Evolutionary conservation across 2,329 filamentous ascomycete genomes (phyloP).

Genomic region (Cercospora berteroae): DNA sequence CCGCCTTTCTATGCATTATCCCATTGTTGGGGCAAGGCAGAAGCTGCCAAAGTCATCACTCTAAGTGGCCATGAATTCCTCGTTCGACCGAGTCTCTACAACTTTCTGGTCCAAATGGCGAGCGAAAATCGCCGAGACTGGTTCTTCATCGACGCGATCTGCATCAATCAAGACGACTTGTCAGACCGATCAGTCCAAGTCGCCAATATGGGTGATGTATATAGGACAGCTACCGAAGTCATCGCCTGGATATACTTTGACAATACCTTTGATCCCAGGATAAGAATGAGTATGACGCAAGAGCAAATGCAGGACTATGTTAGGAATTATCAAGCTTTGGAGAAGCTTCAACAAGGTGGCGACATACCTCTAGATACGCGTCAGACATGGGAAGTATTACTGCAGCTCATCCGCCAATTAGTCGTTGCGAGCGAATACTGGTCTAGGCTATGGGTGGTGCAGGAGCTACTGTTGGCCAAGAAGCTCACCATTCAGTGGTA

Average conservation of each 20-base stretch:
- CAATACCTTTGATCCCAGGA: background rate
- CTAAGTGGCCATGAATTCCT: slow-evolving; percentile 7
- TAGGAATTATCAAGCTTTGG: background rate
- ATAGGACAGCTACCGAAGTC: slow-evolving; percentile 12
- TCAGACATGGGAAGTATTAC: too few species aligned
- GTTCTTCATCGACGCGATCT: slow-evolving; percentile 22
- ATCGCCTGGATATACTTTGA: slow-evolving; percentile 16
- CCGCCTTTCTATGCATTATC: slow-evolving; percentile 2
- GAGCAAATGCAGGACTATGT: background rate
- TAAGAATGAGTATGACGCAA: background rate
- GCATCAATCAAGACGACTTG: slow-evolving; percentile 22
- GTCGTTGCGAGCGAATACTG: background rate
- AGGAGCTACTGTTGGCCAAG: slow-evolving; percentile 9
- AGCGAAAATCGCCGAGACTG: slow-evolving; percentile 4
- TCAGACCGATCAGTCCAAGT: slow-evolving; percentile 20
- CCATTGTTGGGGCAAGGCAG: slow-evolving; percentile 13
- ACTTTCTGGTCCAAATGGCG: slow-evolving; percentile 7
- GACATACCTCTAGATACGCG: too few species aligned
- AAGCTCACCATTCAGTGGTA: slow-evolving; percentile 6
- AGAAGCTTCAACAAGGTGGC: too few species aligned
- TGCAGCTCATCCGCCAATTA: too few species aligned
- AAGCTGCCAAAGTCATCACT: background rate
- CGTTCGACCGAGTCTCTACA: slow-evolving; percentile 11
- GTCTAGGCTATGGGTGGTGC: slow-evolving; percentile 10
- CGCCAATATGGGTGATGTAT: slow-evolving; percentile 22